Evolutionary conservation across 768 basidiomycete genomes (phyloP).

Genomic region (Kwoniella bestiolae): DNA sequence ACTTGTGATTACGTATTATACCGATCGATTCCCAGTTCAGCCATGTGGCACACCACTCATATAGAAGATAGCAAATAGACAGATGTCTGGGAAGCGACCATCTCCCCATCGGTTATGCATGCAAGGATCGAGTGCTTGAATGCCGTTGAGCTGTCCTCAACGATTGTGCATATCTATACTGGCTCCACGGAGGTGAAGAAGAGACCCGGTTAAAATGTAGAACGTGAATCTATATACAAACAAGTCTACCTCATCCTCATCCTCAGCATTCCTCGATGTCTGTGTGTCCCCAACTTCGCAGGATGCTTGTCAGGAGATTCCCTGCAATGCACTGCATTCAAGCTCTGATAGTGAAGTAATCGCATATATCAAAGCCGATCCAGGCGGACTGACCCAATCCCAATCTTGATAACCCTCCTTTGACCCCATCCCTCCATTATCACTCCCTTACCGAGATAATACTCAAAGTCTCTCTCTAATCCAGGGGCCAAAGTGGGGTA

Average conservation of each 20-base stretch:
- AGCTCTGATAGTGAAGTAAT: neutral
- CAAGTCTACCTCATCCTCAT: no score
- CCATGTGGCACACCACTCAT: conserved; percentile 1
- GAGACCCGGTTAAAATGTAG: no score
- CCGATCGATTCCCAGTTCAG: neutral
- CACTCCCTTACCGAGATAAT: neutral
- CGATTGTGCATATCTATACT: no score
- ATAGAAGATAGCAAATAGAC: neutral
- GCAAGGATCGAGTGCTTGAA: no score
- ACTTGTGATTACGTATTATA: neutral
- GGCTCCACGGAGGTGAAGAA: no score
- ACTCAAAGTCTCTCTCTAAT: neutral
- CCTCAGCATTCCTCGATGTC: no score
- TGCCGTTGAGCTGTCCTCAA: no score
- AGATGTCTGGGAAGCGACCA: no score
- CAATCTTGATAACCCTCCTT: neutral
- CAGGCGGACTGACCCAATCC: neutral
- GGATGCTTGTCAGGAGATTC: neutral
- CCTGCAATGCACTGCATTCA: neutral
- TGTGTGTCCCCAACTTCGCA: no score
- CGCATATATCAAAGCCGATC: neutral
- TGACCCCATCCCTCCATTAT: neutral
- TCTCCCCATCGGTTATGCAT: no score
- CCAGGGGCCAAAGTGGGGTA: conserved; percentile 10
- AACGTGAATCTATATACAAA: no score